Base-by-base conservation (phyloP, 306 rosid genomes). In the Cucumis hystrix region DNA sequence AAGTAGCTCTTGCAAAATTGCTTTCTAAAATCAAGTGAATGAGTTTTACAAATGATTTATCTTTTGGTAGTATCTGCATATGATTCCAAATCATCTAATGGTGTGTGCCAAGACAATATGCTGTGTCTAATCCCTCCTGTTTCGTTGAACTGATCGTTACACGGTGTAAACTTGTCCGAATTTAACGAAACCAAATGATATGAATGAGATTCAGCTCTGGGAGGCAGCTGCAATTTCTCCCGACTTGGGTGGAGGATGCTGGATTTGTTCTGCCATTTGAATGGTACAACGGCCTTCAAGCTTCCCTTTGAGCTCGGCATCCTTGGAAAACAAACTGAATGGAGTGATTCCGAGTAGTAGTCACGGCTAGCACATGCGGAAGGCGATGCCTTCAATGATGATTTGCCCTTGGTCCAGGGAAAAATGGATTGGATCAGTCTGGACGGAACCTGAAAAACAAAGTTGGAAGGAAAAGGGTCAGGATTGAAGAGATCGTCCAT, bases 51-150 rank as follows among this genome's bases (percentile, higher is more conserved):
- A 16, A 30, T 30, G 47, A 20, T 28, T 28, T 76, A 76, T 76
- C 35, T 56, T 76, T 58, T 59, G 7, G 18, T 14, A 35, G 75
- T 78, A 28, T 81, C 79, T 80, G 81, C 80, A 79, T 63, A 72
- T 23, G 86, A 57, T 67, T 87, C 82, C 77, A 82, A 85, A 80
- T 83, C 74, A 77, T 74, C 75, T 81, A 85, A 63, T 40, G 90
- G 84, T 58, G 89, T 77, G 61, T 95, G 92, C 86, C 92, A 84
- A 59, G 97, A 95, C 90, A 95, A 82, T 59, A 95, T 39, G 59
- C 81, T 73, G 73, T 84, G 90, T 57, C 83, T 58, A 77, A 80
- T 89, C 66, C 79, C 83, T 76, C 80, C 92, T 2, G 87, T 83
- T 78, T 74, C 70, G 81, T 84, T 87, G 85, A 88, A 78, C 96